Evolutionary conservation across 2,329 filamentous ascomycete genomes (phyloP).

Genomic region (Penicillium hordei): DNA sequence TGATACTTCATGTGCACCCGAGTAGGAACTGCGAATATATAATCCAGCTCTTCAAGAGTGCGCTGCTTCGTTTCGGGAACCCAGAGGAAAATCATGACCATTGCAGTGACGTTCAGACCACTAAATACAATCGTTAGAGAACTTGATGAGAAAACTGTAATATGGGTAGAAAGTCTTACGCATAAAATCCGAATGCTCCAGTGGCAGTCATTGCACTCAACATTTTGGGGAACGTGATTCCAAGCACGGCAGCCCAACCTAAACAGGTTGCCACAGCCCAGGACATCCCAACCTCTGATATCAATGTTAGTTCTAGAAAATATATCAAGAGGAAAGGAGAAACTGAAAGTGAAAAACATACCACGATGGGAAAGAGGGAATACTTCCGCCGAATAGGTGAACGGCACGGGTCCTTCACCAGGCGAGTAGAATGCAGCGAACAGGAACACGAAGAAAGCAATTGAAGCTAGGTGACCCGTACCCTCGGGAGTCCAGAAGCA

Average conservation of each 20-base stretch:
- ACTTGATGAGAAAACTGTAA: neutral
- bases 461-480: constrained; percentile 51
- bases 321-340: constrained; percentile 15
- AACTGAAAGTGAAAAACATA: constrained; percentile 21
- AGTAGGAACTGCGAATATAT: constrained; percentile 59
- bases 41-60: constrained; percentile 58
- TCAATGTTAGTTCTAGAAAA: constrained; percentile 23
- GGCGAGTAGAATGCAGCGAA: constrained; percentile 66
- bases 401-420: constrained; percentile 59
- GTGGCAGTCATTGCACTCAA: constrained; percentile 50
- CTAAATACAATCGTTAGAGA: constrained; percentile 22
- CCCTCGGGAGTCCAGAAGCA: constrained; percentile 53
- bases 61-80: constrained; percentile 58
- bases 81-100: constrained; percentile 64
- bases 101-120: constrained; percentile 59
- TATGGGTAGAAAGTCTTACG: constrained; percentile 29
- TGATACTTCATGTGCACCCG: constrained; percentile 60
- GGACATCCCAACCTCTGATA: constrained; percentile 49
- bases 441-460: constrained; percentile 63
- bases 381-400: constrained; percentile 56
- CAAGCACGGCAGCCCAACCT: constrained; percentile 52
- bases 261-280: constrained; percentile 48
- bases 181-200: constrained; percentile 63
- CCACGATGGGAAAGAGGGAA: constrained; percentile 57
- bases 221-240: constrained; percentile 52